These are phyloP conservation scores for Takashimella tepidaria DNA, from an alignment of 1,284 basidiomycete species.

Conservation along the genomic window DNA sequence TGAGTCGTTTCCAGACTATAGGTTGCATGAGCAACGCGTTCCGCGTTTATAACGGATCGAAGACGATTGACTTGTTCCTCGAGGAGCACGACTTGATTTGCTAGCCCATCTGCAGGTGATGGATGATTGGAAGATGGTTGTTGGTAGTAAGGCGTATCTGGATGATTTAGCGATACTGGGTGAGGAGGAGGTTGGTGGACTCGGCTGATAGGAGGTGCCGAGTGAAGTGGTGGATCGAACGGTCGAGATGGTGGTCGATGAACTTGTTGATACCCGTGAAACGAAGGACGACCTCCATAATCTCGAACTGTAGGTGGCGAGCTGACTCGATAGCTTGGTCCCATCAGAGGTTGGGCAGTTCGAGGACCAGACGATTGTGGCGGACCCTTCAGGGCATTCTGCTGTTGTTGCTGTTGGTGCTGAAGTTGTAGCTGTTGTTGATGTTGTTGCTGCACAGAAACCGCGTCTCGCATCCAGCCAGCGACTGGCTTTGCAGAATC, in stretches of 20 bases:
- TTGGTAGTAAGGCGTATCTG: conserved; percentile 25
- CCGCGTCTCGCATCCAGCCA: conserved; percentile 29
- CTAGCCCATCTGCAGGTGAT: conserved; percentile 14
- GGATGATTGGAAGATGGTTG: conserved; percentile 13
- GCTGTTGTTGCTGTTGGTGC: not conserved
- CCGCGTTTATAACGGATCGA: conserved; percentile 22
- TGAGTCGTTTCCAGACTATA: conserved; percentile 27
- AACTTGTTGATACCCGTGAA: not conserved
- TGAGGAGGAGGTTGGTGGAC: conserved; percentile 4
- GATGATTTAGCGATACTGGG: conserved; percentile 12
- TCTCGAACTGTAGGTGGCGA: not conserved
- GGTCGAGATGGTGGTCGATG: conserved; percentile 3
- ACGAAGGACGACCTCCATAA: not conserved
- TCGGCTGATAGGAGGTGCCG: not conserved
- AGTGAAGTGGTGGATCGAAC: not conserved
- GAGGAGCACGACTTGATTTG: conserved; percentile 23
- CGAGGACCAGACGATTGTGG: too few species aligned
- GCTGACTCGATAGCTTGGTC: not conserved
- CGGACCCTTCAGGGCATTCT: not conserved
- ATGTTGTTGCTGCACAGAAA: conserved; percentile 3
- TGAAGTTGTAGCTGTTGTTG: not conserved
- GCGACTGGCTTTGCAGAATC: conserved; percentile 18
- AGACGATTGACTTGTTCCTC: conserved; percentile 31
- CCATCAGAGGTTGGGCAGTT: not conserved
- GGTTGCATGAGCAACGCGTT: conserved; percentile 30